Evolutionary conservation across 257 asterid species (phyloP).

Genomic region (Lantana camara): DNA sequence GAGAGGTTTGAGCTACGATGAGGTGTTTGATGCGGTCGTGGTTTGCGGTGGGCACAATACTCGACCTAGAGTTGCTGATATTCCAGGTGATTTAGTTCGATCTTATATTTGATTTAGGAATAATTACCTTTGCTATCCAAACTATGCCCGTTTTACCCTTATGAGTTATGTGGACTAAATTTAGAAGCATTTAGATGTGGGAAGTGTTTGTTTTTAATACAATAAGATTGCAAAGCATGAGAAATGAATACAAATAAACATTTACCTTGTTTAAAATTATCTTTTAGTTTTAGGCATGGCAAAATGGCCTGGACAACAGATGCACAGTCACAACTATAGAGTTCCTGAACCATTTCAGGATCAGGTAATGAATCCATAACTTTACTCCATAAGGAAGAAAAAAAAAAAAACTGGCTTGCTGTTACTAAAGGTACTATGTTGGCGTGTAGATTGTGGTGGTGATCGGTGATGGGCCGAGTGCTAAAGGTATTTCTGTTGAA

Average conservation of each 20-base stretch:
- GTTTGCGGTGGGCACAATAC: constrained; percentile 58
- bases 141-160: too few species aligned
- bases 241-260: background rate
- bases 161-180: too few species aligned
- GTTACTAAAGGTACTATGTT: too few species aligned
- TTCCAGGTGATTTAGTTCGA: constrained; percentile 43
- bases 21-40: constrained; percentile 56
- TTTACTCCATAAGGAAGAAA: too few species aligned
- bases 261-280: background rate
- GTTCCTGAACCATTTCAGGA: constrained; percentile 52
- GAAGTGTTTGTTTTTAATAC: too few species aligned
- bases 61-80: constrained; percentile 41
- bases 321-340: constrained; percentile 71
- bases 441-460: constrained; percentile 58
- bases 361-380: constrained; percentile 42
- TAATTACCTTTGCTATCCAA: too few species aligned
- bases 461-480: constrained; percentile 67
- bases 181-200: too few species aligned
- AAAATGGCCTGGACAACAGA: constrained; percentile 69
- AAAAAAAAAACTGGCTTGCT: too few species aligned
- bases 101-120: constrained; percentile 2
- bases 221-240: background rate
- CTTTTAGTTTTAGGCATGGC: too few species aligned
- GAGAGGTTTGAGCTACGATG: constrained; percentile 10
- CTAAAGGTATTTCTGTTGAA: constrained; percentile 51